A percentile compares a stretch with the other conserved stretches of the same genome.
Evolutionary conservation across 345 rosid genomes (phyloP).

Genomic region (Draba incana): DNA sequence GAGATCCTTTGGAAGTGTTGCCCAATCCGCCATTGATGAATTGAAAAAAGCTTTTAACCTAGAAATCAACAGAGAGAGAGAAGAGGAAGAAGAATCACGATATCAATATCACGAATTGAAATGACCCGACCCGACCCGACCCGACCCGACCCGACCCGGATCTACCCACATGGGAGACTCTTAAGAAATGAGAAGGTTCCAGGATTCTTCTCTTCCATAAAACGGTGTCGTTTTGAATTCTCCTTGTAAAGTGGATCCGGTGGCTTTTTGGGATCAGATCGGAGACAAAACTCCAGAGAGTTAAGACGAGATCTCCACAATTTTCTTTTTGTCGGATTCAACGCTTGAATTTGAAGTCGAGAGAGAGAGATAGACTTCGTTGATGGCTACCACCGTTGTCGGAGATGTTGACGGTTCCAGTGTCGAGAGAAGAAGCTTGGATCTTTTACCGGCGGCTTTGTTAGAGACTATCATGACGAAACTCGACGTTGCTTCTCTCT

Average conservation of each 20-base stretch:
- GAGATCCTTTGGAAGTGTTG: conserved; percentile 71
- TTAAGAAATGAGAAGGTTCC: background rate
- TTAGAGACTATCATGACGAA: conserved; percentile 69
- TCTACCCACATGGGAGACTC: background rate
- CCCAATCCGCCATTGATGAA: conserved; percentile 69
- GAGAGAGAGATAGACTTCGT: background rate
- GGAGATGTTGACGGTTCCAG: conserved; percentile 30
- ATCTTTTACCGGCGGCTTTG: conserved; percentile 70
- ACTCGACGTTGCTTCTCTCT: conserved; percentile 78
- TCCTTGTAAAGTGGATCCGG: conserved; percentile 25
- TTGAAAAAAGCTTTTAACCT: background rate
- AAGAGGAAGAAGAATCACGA: background rate
- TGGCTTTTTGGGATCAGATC: conserved; percentile 24
- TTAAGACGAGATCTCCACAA: conserved; percentile 26
- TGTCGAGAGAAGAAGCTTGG: conserved; percentile 53
- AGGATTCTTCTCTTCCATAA: background rate
- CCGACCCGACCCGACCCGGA: background rate
- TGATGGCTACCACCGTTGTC: conserved; percentile 31
- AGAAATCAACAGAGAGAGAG: conserved; percentile 18
- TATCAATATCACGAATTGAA: background rate
- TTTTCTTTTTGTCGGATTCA: background rate
- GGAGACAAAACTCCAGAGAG: background rate
- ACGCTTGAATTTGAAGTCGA: background rate
- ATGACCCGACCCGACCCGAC: background rate
- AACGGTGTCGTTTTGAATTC: conserved; percentile 10